phyloP scores from a whole-genome alignment of 1,284 basidiomycete genomes.

The Chondrostereum purpureum region DNA sequence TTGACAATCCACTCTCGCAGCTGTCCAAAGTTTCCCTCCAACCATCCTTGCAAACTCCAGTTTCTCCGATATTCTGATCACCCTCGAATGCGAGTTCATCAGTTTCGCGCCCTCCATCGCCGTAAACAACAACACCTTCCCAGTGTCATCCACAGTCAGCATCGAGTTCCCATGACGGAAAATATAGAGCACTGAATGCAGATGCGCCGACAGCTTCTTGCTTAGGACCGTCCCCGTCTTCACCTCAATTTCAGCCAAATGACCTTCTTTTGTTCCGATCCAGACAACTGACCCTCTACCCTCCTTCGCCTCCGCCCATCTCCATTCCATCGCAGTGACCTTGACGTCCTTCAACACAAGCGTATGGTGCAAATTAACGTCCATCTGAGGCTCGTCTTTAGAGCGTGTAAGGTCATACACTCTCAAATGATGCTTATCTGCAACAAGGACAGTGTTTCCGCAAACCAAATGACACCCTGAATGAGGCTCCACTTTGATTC shows the following conservation, averaged over 20 bases:
- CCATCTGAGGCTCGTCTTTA: slow-evolving; percentile 41
- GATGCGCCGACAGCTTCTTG: slow-evolving; percentile 56
- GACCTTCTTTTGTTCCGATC: slow-evolving; percentile 87
- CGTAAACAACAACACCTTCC: slow-evolving; percentile 74
- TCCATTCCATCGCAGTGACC: slow-evolving; percentile 73
- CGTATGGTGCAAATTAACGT: slow-evolving; percentile 56
- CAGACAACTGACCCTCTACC: slow-evolving; percentile 55
- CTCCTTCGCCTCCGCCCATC: slow-evolving; percentile 34
- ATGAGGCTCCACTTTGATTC: slow-evolving; percentile 52
- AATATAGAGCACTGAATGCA: slow-evolving; percentile 63
- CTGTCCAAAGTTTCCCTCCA: slow-evolving; percentile 77
- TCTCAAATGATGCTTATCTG: slow-evolving; percentile 54
- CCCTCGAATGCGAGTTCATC: slow-evolving; percentile 43
- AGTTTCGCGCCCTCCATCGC: slow-evolving; percentile 25
- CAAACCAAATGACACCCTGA: slow-evolving; percentile 51
- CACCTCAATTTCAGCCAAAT: slow-evolving; percentile 77
- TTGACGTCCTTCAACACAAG: slow-evolving; percentile 57
- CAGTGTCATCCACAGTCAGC: slow-evolving; percentile 76
- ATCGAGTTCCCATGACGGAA: slow-evolving; percentile 64
- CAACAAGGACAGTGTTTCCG: slow-evolving; percentile 59
- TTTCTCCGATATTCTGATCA: slow-evolving; percentile 73
- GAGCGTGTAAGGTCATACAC: slow-evolving; percentile 53
- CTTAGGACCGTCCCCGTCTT: slow-evolving; percentile 49
- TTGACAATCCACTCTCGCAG: slow-evolving; percentile 44
- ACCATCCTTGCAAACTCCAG: slow-evolving; percentile 74